Percentiles rank a stretch among this genome's conserved stretches.
These are phyloP conservation scores for Vickermania spadyakhi DNA, from an alignment of 208 protist genomes.

Conservation along the genomic window DNA sequence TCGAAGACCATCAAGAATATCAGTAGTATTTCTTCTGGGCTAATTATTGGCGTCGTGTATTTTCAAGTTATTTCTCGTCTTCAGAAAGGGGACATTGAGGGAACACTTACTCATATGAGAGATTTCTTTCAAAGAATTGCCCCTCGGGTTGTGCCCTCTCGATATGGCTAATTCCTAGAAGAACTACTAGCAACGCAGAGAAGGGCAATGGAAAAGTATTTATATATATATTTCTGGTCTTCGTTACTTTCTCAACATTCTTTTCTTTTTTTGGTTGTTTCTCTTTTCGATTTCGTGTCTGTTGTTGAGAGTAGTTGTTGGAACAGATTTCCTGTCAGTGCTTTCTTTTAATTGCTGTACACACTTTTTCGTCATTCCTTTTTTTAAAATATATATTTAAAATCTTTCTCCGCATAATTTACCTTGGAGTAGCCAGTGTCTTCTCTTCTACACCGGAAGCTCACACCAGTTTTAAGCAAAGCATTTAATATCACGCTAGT, in stretches of 20 bases:
- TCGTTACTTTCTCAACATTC: neutral
- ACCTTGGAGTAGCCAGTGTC: no score
- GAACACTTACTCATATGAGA: neutral
- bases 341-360: no score
- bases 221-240: neutral
- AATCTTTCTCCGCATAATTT: no score
- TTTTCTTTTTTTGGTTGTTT: constrained; percentile 1
- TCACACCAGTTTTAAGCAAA: no score
- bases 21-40: constrained; percentile 26
- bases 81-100: constrained; percentile 17
- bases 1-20: neutral
- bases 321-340: no score
- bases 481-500: no score
- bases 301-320: neutral
- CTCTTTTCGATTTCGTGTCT: neutral
- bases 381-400: no score
- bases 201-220: neutral
- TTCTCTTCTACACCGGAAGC: no score
- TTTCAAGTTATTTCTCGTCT: constrained; percentile 42
- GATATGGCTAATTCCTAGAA: neutral
- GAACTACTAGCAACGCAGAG: no score
- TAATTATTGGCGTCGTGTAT: constrained; percentile 49
- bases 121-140: neutral
- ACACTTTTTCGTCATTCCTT: neutral
- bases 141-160: neutral